These are phyloP conservation scores for Neltuma alba DNA, from an alignment of 306 rosid genomes.

Conservation along the genomic window DNA sequence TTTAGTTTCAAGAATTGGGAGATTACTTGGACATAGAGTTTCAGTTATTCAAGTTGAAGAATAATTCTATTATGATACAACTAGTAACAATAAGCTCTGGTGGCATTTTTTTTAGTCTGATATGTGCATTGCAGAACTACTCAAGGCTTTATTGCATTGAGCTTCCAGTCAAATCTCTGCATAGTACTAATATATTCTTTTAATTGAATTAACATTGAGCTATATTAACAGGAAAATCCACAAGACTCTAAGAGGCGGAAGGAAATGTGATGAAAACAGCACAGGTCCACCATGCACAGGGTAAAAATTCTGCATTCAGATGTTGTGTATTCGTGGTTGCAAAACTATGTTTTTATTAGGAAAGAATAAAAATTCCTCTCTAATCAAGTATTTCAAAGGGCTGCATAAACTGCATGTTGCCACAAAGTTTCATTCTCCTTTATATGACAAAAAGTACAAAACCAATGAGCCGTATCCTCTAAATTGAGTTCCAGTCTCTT, in stretches of 20 bases:
- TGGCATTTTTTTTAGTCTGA: not conserved
- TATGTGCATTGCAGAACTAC: not conserved
- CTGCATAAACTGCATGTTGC: not conserved
- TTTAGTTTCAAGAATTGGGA: not conserved
- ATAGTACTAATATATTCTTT: not conserved
- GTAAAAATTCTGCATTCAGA: constrained; percentile 19
- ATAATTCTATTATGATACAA: not conserved
- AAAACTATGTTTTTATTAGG: not conserved
- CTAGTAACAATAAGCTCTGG: not conserved
- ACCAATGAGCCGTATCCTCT: not conserved
- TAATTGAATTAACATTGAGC: not conserved
- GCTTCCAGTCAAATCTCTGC: not conserved
- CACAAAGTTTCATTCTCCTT: not conserved
- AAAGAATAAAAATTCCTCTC: not conserved
- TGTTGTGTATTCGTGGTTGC: not conserved
- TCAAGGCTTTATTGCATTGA: not conserved
- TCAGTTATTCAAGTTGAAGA: not conserved
- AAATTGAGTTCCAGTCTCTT: not conserved
- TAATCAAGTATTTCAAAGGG: not conserved
- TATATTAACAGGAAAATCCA: constrained; percentile 29
- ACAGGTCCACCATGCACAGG: constrained; percentile 37
- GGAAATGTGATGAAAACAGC: constrained; percentile 31
- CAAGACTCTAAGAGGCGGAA: constrained; percentile 23
- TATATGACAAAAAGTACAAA: not conserved
- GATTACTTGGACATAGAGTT: not conserved